Evolutionary conservation across 768 basidiomycete genomes (phyloP).

Genomic region (Guyanaporus albipodus): DNA sequence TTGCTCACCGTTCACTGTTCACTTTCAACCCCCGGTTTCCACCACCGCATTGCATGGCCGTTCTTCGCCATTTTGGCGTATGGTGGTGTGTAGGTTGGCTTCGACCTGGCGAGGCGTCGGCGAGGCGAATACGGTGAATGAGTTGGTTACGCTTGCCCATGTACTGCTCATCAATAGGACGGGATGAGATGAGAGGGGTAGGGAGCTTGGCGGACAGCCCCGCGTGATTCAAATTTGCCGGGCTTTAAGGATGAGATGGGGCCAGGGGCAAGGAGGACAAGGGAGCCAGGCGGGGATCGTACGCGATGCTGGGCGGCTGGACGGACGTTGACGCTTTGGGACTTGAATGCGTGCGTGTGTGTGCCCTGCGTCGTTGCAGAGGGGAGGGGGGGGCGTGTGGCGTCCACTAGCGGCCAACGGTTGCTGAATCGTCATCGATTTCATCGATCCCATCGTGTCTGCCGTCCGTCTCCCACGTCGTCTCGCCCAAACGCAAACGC

Average conservation of each 20-base stretch:
- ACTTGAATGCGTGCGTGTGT: too few relatives aligned
- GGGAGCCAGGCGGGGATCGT: too few relatives aligned
- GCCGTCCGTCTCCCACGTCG: constrained; percentile 5
- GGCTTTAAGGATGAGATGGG: too few relatives aligned
- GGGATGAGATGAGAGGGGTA: not conserved
- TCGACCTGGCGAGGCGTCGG: constrained; percentile 11
- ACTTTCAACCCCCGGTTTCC: not conserved
- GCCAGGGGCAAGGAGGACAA: too few relatives aligned
- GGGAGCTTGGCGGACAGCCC: too few relatives aligned
- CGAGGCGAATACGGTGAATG: constrained; percentile 18
- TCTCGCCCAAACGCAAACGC: not conserved
- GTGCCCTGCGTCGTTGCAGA: too few relatives aligned
- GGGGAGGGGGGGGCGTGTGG: too few relatives aligned
- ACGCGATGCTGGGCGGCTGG: too few relatives aligned
- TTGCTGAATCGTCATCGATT: too few relatives aligned
- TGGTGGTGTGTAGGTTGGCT: not conserved
- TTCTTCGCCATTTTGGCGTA: not conserved
- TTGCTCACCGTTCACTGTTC: constrained; percentile 11
- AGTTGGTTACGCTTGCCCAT: constrained; percentile 2
- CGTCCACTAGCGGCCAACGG: too few relatives aligned
- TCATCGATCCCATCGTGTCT: constrained; percentile 13
- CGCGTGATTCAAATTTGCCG: constrained; percentile 7
- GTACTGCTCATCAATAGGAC: constrained; percentile 1
- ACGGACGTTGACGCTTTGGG: too few relatives aligned
- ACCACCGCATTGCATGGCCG: too few relatives aligned